A percentile compares a stretch with the other conserved stretches of the same genome.
These are phyloP conservation scores for Phytopythium ostracodes DNA, from an alignment of 352 stramenopile species.

Conservation along the genomic window DNA sequence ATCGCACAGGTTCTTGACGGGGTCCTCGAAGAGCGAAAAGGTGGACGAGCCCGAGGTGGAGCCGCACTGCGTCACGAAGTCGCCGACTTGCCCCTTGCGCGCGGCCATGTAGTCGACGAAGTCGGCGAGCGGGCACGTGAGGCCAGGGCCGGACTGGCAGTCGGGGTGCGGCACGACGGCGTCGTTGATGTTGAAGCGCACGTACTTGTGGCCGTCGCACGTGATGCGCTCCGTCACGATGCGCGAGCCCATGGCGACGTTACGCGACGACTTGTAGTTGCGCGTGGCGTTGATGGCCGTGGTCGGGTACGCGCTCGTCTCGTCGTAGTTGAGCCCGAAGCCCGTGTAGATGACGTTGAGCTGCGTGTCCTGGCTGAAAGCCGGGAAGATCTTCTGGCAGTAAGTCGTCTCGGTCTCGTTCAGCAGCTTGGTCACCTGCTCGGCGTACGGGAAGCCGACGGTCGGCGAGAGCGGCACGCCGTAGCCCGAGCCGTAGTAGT, in stretches of 20 bases:
- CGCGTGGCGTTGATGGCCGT: constrained; percentile 26
- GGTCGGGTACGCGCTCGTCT: constrained; percentile 23
- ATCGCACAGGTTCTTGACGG: constrained; percentile 35
- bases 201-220: constrained; percentile 31
- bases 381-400: constrained; percentile 51
- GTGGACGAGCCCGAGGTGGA: constrained; percentile 30
- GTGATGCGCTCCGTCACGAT: constrained; percentile 45
- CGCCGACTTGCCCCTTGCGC: constrained; percentile 31
- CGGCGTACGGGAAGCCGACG: constrained; percentile 36
- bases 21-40: constrained; percentile 41
- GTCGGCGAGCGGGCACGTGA: constrained; percentile 40
- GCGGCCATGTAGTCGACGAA: constrained; percentile 34
- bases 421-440: constrained; percentile 36
- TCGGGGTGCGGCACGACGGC: constrained; percentile 34
- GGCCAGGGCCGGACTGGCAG: constrained; percentile 40
- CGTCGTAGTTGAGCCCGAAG: constrained; percentile 42
- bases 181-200: constrained; percentile 49
- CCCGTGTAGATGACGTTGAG: constrained; percentile 43
- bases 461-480: constrained; percentile 38
- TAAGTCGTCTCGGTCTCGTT: constrained; percentile 34
- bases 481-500: constrained; percentile 51
- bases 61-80: constrained; percentile 39
- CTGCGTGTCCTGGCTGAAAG: constrained; percentile 55
- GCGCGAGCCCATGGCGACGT: constrained; percentile 37
- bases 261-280: constrained; percentile 41